Evolutionary conservation across 2,329 filamentous ascomycete species (phyloP).

Genomic region (Hypomyces rosellus): DNA sequence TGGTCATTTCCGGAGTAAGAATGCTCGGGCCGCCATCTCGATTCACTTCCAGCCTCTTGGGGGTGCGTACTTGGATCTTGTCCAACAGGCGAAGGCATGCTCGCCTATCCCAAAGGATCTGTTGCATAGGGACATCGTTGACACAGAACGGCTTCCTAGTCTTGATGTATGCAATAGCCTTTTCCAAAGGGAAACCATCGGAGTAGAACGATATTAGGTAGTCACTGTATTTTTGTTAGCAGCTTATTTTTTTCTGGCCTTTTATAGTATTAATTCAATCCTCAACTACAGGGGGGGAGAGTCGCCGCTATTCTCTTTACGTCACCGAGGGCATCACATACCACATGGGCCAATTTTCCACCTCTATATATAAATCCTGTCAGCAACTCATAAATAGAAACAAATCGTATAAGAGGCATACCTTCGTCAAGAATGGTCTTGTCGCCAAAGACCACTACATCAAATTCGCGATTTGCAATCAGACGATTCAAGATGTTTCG

Average conservation of each 20-base stretch:
- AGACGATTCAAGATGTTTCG: slow-evolving; percentile 91
- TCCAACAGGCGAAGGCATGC: slow-evolving; percentile 85
- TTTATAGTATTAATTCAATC: neutral
- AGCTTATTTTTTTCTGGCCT: neutral
- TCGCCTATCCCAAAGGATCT: slow-evolving; percentile 90
- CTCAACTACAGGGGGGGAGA: slow-evolving; percentile 10
- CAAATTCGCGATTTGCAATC: slow-evolving; percentile 86
- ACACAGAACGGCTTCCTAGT: slow-evolving; percentile 94
- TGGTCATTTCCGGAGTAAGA: slow-evolving; percentile 70
- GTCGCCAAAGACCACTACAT: slow-evolving; percentile 96
- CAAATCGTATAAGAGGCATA: slow-evolving; percentile 25
- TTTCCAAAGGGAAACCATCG: slow-evolving; percentile 92
- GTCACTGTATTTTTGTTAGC: slow-evolving; percentile 46
- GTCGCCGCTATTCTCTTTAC: slow-evolving; percentile 26
- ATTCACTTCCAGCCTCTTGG: slow-evolving; percentile 81
- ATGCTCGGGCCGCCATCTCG: slow-evolving; percentile 83
- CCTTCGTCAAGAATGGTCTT: slow-evolving; percentile 96
- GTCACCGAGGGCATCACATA: slow-evolving; percentile 37
- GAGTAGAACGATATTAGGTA: slow-evolving; percentile 98
- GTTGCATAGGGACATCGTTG: slow-evolving; percentile 96
- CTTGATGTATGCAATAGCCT: slow-evolving; percentile 92
- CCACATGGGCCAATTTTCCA: slow-evolving; percentile 94
- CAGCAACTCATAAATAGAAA: slow-evolving; percentile 5
- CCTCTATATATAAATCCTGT: slow-evolving; percentile 41
- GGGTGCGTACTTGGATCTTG: slow-evolving; percentile 82